Evolutionary conservation across 208 protist genomes (phyloP).

Genomic region (Trypanosoma conorhini): DNA sequence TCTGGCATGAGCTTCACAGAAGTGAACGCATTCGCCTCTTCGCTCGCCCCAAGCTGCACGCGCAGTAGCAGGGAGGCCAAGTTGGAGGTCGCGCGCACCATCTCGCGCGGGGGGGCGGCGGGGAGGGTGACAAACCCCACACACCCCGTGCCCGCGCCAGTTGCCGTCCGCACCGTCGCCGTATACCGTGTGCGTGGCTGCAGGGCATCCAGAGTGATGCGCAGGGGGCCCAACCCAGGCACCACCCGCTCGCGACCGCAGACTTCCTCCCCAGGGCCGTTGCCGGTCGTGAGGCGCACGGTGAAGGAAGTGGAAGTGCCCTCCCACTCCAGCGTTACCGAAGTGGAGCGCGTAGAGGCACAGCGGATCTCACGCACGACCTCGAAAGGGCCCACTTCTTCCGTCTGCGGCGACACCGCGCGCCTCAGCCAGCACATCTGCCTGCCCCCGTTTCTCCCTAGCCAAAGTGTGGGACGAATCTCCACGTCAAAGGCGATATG

Average conservation of each 20-base stretch:
- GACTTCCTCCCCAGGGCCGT: not conserved
- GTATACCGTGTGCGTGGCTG: constrained; percentile 3
- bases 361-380: not conserved
- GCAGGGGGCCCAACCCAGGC: not conserved
- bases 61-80: constrained; percentile 9
- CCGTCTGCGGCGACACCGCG: not conserved
- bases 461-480: not conserved
- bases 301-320: constrained; percentile 1
- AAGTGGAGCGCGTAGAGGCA: not conserved
- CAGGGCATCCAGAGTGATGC: constrained; percentile 1
- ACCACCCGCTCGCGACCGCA: not conserved
- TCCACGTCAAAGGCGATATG: constrained; percentile 21
- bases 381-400: constrained; percentile 12
- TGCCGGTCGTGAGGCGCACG: not conserved
- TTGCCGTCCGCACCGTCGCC: constrained; percentile 1
- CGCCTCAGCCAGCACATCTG: not conserved
- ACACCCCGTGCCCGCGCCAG: not conserved
- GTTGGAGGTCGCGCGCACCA: constrained; percentile 1
- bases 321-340: constrained; percentile 1
- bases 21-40: not conserved
- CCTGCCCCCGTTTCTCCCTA: not conserved
- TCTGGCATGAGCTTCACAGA: constrained; percentile 11
- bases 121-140: constrained; percentile 11
- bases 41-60: not conserved
- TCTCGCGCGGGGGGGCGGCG: not conserved